phyloP scores from a whole-genome alignment of 169 alveolate species.

The Eimeria acervulina region DNA sequence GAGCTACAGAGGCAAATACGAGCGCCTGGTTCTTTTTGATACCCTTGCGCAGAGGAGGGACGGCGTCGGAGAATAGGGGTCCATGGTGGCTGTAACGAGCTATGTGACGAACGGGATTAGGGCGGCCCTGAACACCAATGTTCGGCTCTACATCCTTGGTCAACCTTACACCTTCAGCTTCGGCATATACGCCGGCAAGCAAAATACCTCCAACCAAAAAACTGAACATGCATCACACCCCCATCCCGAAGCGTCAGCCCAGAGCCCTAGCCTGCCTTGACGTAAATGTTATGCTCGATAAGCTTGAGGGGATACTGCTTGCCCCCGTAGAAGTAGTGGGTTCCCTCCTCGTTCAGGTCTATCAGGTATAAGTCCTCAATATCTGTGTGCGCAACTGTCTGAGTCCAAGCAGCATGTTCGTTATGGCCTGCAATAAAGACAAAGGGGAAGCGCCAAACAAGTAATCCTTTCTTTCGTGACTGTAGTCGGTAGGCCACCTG shows the following conservation, averaged over 20 bases:
- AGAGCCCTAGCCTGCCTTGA: slow-evolving; percentile 31
- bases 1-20: slow-evolving; percentile 73
- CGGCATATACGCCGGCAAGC: not conserved
- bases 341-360: slow-evolving; percentile 62
- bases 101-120: slow-evolving; percentile 20
- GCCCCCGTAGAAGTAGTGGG: slow-evolving; percentile 76
- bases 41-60: slow-evolving; percentile 59
- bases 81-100: slow-evolving; percentile 81
- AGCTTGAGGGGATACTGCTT: slow-evolving; percentile 64
- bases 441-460: not conserved
- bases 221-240: not conserved
- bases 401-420: slow-evolving; percentile 77
- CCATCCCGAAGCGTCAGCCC: not conserved
- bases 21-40: slow-evolving; percentile 55
- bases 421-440: slow-evolving; percentile 60
- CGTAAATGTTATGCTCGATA: slow-evolving; percentile 57
- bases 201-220: not conserved
- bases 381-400: slow-evolving; percentile 80
- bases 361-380: slow-evolving; percentile 76
- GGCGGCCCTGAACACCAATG: slow-evolving; percentile 37
- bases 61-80: slow-evolving; percentile 71
- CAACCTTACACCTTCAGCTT: not conserved
- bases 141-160: not conserved
- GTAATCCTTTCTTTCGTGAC: not conserved
- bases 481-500: not conserved